Conservation (phyloP, 2,329 filamentous ascomycete genomes). For the Neofusicoccum sp. region DNA sequence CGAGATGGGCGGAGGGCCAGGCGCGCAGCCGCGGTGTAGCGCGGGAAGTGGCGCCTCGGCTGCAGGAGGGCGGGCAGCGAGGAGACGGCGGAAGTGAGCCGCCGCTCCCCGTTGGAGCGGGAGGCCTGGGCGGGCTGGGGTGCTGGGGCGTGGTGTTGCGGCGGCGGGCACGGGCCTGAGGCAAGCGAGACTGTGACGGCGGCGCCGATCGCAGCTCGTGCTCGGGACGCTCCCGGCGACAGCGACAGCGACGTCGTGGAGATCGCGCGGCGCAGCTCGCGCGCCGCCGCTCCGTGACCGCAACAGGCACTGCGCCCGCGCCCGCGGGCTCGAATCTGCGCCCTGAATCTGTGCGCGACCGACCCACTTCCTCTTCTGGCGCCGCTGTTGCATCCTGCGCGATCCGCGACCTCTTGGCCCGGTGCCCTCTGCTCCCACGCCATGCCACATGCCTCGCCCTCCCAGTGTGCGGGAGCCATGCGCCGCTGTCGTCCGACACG, state of each 20-base stretch:
- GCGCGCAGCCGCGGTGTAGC: too few relatives aligned
- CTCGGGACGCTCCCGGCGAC: too few relatives aligned
- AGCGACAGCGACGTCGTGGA: too few relatives aligned
- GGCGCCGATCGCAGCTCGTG: too few relatives aligned
- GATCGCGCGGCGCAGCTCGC: too few relatives aligned
- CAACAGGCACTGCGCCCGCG: too few relatives aligned
- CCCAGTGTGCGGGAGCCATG: neutral
- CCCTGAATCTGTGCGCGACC: constrained; percentile 1
- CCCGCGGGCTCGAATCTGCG: neutral
- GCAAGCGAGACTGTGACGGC: too few relatives aligned
- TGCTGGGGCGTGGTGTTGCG: too few relatives aligned
- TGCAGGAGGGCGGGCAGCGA: neutral
- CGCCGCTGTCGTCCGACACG: constrained; percentile 1
- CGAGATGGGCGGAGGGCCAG: too few relatives aligned
- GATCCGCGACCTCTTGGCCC: neutral
- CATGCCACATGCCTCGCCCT: neutral
- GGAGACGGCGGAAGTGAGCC: neutral
- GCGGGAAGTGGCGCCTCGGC: neutral
- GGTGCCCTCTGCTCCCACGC: neutral
- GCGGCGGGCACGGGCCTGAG: too few relatives aligned
- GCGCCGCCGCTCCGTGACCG: too few relatives aligned
- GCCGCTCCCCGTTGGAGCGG: constrained; percentile 1
- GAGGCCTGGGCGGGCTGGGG: too few relatives aligned
- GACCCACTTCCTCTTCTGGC: constrained; percentile 12
- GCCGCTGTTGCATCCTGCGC: neutral